phyloP scores from a whole-genome alignment of 352 stramenopile genomes.

The Phytophthora capsici region DNA sequence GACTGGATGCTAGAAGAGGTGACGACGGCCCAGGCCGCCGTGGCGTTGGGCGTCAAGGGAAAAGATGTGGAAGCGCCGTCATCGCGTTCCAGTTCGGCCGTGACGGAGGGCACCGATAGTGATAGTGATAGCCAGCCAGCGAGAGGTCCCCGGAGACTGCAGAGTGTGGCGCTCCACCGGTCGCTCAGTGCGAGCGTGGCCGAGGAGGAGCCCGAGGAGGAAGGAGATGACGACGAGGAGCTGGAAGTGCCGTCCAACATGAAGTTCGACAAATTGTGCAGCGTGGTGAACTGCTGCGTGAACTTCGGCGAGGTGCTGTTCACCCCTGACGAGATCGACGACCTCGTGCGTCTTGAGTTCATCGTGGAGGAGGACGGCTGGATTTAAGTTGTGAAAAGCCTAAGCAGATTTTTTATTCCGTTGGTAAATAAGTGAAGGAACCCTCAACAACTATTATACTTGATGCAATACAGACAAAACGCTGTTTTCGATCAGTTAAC shows the following conservation, averaged over 20 bases:
- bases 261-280: conserved; percentile 55
- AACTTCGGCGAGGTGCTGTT: conserved; percentile 68
- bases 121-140: conserved; percentile 53
- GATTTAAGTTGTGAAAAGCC: conserved; percentile 54
- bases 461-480: conserved; percentile 21
- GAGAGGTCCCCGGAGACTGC: conserved; percentile 13
- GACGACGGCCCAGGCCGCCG: conserved; percentile 33
- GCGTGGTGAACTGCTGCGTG: conserved; percentile 69
- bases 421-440: conserved; percentile 30
- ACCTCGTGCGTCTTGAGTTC: conserved; percentile 79
- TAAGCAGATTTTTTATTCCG: conserved; percentile 40
- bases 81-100: conserved; percentile 53
- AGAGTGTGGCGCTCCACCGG: conserved; percentile 25
- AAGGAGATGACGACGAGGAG: conserved; percentile 46
- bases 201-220: conserved; percentile 45
- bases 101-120: conserved; percentile 62
- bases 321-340: conserved; percentile 54
- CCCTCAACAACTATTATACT: conserved; percentile 12
- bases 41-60: conserved; percentile 34
- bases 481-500: conserved; percentile 30
- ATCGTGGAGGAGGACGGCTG: conserved; percentile 84
- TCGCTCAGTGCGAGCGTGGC: conserved; percentile 36
- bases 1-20: conserved; percentile 71
- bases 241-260: conserved; percentile 43
- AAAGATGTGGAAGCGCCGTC: conserved; percentile 50